Evolutionary conservation across 2,329 filamentous ascomycete genomes (phyloP).

Genomic region (Fusarium hainanense): DNA sequence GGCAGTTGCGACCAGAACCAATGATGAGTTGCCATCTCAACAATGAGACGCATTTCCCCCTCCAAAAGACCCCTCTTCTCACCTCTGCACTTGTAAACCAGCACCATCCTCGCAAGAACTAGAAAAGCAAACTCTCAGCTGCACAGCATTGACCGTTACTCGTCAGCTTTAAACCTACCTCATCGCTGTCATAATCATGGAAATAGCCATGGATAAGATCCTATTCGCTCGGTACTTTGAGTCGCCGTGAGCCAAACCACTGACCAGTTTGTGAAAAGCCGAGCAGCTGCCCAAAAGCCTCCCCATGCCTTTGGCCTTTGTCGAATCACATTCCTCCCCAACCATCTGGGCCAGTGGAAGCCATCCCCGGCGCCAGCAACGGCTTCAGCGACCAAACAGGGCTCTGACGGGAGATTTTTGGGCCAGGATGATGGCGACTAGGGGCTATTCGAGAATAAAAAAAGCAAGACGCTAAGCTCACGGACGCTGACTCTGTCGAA

Average conservation of each 20-base stretch:
- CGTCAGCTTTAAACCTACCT: slow-evolving; percentile 35
- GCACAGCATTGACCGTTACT: slow-evolving; percentile 28
- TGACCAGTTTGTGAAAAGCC: slow-evolving; percentile 19
- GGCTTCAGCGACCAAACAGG: slow-evolving; percentile 42
- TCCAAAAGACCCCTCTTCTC: slow-evolving; percentile 7
- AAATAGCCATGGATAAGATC: slow-evolving; percentile 27
- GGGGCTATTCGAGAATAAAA: slow-evolving; percentile 44
- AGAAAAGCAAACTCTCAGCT: slow-evolving; percentile 14
- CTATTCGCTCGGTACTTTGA: slow-evolving; percentile 45
- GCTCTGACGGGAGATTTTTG: slow-evolving; percentile 32
- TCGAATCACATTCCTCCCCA: slow-evolving; percentile 48
- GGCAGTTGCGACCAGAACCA: slow-evolving; percentile 21
- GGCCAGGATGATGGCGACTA: slow-evolving; percentile 38
- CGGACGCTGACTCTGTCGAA: slow-evolving; percentile 30
- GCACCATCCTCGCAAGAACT: slow-evolving; percentile 26
- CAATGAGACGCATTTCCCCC: slow-evolving; percentile 5
- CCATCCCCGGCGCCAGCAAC: slow-evolving; percentile 44
- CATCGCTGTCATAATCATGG: slow-evolving; percentile 31
- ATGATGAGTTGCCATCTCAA: slow-evolving; percentile 14
- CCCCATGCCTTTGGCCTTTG: slow-evolving; percentile 24
- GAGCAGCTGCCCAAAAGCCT: slow-evolving; percentile 29
- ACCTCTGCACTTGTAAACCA: slow-evolving; percentile 8
- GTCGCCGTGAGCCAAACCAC: slow-evolving; percentile 35
- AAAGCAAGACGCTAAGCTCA: slow-evolving; percentile 38
- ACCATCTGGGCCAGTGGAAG: slow-evolving; percentile 45